phyloP scores from a whole-genome alignment of 2,329 filamentous ascomycete species.

The Claviceps africana region DNA sequence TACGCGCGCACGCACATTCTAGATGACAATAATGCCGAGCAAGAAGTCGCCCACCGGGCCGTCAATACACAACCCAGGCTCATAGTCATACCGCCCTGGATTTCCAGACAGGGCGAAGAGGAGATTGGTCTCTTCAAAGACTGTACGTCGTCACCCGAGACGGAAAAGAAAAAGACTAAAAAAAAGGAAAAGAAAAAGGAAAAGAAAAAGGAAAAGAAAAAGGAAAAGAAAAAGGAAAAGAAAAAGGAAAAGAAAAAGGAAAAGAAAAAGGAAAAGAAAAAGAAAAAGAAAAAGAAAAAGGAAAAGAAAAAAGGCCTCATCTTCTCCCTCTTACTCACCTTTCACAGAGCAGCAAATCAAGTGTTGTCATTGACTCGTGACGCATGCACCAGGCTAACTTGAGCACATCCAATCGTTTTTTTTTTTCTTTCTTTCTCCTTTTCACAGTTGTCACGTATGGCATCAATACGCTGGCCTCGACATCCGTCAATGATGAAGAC shows the following conservation, averaged over 20 bases:
- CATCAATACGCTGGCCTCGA: neutral
- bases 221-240: too few species aligned
- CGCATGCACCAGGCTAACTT: neutral
- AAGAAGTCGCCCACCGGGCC: neutral
- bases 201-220: too few species aligned
- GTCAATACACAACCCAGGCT: neutral
- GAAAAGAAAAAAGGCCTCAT: too few species aligned
- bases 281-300: too few species aligned
- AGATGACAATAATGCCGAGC: neutral
- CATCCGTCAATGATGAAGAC: constrained; percentile 1
- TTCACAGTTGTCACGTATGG: neutral
- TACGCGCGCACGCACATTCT: too few species aligned
- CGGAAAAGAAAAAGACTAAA: too few species aligned
- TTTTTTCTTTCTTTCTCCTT: neutral
- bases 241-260: neutral
- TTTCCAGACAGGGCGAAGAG: neutral
- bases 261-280: neutral
- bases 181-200: too few species aligned
- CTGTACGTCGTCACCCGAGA: neutral
- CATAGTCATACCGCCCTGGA: neutral
- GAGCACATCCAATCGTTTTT: too few species aligned
- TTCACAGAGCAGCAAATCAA: too few species aligned
- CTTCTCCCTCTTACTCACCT: too few species aligned
- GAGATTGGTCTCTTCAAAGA: neutral
- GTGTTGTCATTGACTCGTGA: too few species aligned